phyloP scores from a whole-genome alignment of 2,329 filamentous ascomycete genomes.

The Coniochaeta prunicola region DNA sequence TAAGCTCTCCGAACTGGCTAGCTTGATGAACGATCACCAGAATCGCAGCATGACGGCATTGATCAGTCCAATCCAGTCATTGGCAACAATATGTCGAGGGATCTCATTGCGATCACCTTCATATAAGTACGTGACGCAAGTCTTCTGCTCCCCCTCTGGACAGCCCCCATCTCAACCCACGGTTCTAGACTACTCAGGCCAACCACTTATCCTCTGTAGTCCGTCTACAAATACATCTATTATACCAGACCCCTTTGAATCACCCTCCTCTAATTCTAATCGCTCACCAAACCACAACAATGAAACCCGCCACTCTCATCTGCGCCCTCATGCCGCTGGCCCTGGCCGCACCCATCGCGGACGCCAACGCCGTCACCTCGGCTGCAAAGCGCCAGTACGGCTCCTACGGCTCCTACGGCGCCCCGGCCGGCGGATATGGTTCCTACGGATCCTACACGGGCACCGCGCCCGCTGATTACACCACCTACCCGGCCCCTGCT shows the following conservation, averaged over 20 bases:
- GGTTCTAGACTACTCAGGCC: not conserved
- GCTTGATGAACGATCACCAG: not conserved
- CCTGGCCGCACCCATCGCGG: not conserved
- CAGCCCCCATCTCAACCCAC: not conserved
- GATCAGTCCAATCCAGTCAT: not conserved
- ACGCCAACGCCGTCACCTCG: not conserved
- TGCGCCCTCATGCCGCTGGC: not conserved
- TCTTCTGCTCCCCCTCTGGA: not conserved
- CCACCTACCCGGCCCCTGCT: not conserved
- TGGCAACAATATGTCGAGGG: not conserved
- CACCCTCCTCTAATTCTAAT: too few relatives aligned
- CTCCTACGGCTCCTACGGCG: constrained; percentile 1
- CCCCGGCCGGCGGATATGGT: not conserved
- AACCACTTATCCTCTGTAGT: not conserved
- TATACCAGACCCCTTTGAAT: not conserved
- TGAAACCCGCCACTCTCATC: not conserved
- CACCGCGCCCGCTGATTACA: not conserved
- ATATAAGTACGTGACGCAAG: not conserved
- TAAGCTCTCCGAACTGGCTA: not conserved
- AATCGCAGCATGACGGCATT: not conserved
- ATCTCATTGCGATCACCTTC: not conserved
- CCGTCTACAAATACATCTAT: too few relatives aligned
- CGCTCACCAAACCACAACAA: not conserved
- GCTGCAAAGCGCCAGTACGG: constrained; percentile 1
- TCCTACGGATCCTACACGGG: constrained; percentile 1